These are phyloP conservation scores for Marchantia polymorpha DNA, from an alignment of 225 moss, liverwort and hornwort species.

Conservation along the genomic window DNA sequence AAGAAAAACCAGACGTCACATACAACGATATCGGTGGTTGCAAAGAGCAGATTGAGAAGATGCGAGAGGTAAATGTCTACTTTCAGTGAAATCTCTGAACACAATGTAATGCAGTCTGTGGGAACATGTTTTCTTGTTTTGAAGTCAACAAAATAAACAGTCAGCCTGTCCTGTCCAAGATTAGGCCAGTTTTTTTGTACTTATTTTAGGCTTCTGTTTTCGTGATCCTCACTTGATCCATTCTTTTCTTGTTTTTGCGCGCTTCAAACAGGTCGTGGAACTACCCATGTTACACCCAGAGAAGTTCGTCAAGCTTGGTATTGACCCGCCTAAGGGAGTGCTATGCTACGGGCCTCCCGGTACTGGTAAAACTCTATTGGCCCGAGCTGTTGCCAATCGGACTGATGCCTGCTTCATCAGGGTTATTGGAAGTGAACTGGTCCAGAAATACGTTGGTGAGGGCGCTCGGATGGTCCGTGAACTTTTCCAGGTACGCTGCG, in stretches of 20 bases:
- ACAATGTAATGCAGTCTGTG: not conserved
- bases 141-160: no score
- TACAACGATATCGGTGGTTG: constrained; percentile 96
- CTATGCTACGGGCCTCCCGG: constrained; percentile 96
- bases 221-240: not conserved
- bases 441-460: constrained; percentile 97
- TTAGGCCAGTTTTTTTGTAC: not conserved
- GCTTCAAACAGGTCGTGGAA: constrained; percentile 69
- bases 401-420: constrained; percentile 98
- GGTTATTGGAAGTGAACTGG: constrained; percentile 94
- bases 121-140: not conserved
- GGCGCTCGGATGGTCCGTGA: constrained; percentile 99
- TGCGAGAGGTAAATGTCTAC: constrained; percentile 66
- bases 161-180: not conserved
- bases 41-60: constrained; percentile 98
- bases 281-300: constrained; percentile 96
- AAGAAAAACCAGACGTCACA: constrained; percentile 97
- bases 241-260: not conserved
- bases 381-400: constrained; percentile 93
- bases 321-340: constrained; percentile 97
- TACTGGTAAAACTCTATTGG: constrained; percentile 95
- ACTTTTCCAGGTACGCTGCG: constrained; percentile 68
- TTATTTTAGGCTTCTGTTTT: not conserved
- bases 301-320: constrained; percentile 95
- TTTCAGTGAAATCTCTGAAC: no score